Evolutionary conservation across 768 basidiomycete genomes (phyloP).

Genomic region (Stropharia rugosoannulata): DNA sequence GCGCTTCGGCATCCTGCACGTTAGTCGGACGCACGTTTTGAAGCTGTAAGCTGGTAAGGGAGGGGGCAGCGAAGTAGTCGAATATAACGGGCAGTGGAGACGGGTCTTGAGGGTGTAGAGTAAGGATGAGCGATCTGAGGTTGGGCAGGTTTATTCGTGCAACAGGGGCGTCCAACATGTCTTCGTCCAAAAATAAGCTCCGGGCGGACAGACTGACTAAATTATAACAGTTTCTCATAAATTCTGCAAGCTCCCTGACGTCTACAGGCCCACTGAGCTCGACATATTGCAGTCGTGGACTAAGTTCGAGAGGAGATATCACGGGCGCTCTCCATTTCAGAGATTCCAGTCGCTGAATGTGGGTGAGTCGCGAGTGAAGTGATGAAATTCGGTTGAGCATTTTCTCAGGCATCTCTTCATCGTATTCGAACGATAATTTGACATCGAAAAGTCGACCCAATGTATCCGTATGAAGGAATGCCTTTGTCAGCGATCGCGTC

Average conservation of each 20-base stretch:
- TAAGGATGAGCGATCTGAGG: neutral
- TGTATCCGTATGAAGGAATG: no score
- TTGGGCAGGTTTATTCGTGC: neutral
- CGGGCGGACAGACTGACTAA: conserved; percentile 1
- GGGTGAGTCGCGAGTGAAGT: neutral
- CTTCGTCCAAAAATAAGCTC: neutral
- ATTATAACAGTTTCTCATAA: neutral
- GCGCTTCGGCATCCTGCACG: neutral
- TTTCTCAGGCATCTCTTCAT: neutral
- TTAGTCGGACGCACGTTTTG: neutral
- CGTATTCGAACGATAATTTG: neutral
- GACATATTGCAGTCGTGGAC: conserved; percentile 1
- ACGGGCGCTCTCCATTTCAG: conserved; percentile 4
- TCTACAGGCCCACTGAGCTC: conserved; percentile 5
- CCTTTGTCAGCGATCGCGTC: no score
- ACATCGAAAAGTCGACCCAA: no score
- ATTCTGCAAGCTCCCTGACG: neutral
- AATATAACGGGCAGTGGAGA: neutral
- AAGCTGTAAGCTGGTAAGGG: neutral
- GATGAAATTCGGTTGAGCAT: neutral
- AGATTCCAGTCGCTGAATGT: neutral
- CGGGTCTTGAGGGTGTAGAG: neutral
- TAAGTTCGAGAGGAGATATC: neutral
- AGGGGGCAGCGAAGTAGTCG: neutral
- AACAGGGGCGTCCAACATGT: no score